Base-by-base conservation (phyloP, 2,329 filamentous ascomycete species). In the Verticillium dahliae region DNA sequence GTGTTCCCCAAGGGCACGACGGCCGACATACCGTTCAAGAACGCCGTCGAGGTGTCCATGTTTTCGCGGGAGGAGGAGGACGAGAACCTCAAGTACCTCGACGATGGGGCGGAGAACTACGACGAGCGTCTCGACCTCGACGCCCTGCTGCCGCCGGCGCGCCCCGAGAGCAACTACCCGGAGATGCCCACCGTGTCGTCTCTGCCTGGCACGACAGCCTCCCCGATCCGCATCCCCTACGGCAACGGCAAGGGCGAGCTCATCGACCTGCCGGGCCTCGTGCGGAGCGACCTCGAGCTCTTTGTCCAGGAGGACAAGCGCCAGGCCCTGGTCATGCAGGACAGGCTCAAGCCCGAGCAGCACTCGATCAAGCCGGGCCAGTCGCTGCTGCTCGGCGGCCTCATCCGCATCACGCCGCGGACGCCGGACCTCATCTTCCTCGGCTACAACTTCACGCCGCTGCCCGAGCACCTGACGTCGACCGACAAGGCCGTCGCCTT, bases 151-250 rank as follows among this genome's bases (percentile, higher is more conserved):
- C 94, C 94, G 0, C 92, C 93, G 2, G 80, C 86, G 0, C 91
- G 88, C 63, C 78, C 80, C 4, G 91, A 92, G 69, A 86, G 84
- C 2, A 82, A 88, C 58, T 98, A 88, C 69, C 94, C 94, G 5
- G 79, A 86, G 15, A 93, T 98, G 84, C 94, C 94, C 1, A 76
- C 96, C 11, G 90, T 97, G 1, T 97, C 92, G 0, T 84, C 90
- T 4, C 81, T 97, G 2, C 91, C 95, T 0, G 95, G 96, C 10
- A 99, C 95, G 0, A 99, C 95, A 1, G 95, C 93, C 1, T 96
- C 92, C 0, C 95, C 95, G 0, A 98, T 99, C 67, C 89, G 95
- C 34, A 86, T 98, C 18, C 92, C 92, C 0, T 99, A 95, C 71
- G 93, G 93, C 56, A 86, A 86, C 63, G 90, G 90, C 31, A 90